Conservation (phyloP, 352 stramenopile species). For the Pythium myriotylum region DNA sequence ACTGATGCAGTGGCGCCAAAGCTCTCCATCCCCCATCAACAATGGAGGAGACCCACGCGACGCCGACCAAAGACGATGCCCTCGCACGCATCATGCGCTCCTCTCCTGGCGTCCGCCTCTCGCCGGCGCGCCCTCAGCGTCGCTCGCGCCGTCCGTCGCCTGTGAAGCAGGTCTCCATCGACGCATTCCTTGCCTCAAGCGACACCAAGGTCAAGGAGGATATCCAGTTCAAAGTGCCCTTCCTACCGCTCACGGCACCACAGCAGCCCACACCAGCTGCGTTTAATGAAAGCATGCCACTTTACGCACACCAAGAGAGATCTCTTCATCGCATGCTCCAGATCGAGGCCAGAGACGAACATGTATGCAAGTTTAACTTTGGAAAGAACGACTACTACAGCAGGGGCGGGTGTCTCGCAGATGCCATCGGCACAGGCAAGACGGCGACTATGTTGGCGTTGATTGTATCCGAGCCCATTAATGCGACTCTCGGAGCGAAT, state of each 20-base stretch:
- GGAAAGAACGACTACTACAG: conserved; percentile 73
- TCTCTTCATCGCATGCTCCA: conserved; percentile 85
- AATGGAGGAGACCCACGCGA: too few relatives aligned
- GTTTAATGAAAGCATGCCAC: conserved; percentile 50
- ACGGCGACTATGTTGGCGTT: conserved; percentile 82
- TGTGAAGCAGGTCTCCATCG: conserved; percentile 56
- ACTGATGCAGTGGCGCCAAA: too few relatives aligned
- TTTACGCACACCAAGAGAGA: conserved; percentile 83
- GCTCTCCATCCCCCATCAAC: too few relatives aligned
- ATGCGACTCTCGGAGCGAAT: conserved; percentile 54
- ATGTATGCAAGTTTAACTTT: conserved; percentile 72
- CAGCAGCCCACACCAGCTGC: conserved; percentile 55
- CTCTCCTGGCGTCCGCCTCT: conserved; percentile 1
- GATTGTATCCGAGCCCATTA: conserved; percentile 62
- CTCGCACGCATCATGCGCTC: background rate
- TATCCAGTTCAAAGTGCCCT: conserved; percentile 83
- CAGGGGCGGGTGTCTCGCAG: conserved; percentile 69
- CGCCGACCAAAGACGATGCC: too few relatives aligned
- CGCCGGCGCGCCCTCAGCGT: background rate
- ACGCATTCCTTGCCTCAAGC: conserved; percentile 45
- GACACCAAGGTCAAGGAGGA: conserved; percentile 47
- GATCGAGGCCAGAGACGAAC: conserved; percentile 73
- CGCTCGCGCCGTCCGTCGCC: conserved; percentile 14
- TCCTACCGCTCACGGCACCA: conserved; percentile 74
- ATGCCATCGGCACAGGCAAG: conserved; percentile 86